Conservation (phyloP, 2,329 filamentous ascomycete genomes). For the Aspergillus sp. region DNA sequence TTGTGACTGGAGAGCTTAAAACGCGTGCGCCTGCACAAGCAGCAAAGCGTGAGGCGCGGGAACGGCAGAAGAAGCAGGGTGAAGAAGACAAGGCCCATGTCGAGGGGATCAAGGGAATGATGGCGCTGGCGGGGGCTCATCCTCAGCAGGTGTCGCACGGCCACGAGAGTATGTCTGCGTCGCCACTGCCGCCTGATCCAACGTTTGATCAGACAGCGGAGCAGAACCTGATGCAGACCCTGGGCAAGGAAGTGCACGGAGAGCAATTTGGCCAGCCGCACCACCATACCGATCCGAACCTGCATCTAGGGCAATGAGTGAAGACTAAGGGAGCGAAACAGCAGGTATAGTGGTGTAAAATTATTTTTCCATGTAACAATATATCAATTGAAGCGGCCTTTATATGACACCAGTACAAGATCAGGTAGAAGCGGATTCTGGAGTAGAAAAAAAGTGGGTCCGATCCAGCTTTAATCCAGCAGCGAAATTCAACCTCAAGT, state of each 20-base stretch:
- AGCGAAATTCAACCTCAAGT: constrained; percentile 2
- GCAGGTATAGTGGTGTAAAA: constrained; percentile 2
- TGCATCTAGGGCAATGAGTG: constrained; percentile 39
- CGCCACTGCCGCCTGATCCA: constrained; percentile 40
- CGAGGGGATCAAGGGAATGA: constrained; percentile 53
- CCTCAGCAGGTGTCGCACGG: constrained; percentile 36
- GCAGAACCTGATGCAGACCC: constrained; percentile 50
- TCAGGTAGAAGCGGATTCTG: neutral
- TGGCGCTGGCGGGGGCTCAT: constrained; percentile 51
- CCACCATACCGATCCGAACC: constrained; percentile 33
- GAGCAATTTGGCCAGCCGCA: constrained; percentile 40
- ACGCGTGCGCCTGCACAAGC: constrained; percentile 73
- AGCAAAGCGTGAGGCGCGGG: constrained; percentile 54
- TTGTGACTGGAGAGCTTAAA: constrained; percentile 87
- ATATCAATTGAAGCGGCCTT: constrained; percentile 1
- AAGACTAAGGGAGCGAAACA: neutral
- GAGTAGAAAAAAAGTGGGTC: constrained; percentile 11
- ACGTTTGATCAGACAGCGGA: constrained; percentile 47
- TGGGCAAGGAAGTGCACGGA: constrained; percentile 47
- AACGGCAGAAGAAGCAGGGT: constrained; percentile 50
- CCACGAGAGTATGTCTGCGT: constrained; percentile 44
- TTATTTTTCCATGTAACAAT: constrained; percentile 5
- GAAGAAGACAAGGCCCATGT: constrained; percentile 54
- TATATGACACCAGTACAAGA: neutral
- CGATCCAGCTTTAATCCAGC: constrained; percentile 3